phyloP scores from a whole-genome alignment of 2,329 filamentous ascomycete genomes.

The Exophiala sideris region DNA sequence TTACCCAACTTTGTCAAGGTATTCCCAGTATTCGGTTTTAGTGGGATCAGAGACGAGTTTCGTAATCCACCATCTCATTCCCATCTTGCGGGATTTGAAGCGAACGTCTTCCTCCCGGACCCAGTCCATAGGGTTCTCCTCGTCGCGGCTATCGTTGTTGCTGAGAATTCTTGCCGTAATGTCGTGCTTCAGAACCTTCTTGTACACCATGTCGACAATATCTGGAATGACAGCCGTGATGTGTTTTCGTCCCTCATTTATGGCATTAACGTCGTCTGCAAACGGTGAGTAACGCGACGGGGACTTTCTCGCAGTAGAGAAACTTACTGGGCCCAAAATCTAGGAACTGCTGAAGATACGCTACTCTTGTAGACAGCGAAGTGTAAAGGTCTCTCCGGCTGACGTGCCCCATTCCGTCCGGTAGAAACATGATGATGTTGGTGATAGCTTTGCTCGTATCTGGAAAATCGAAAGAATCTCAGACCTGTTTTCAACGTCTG shows the following conservation, averaged over 20 bases:
- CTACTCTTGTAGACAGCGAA: slow-evolving; percentile 52
- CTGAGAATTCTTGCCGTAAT: slow-evolving; percentile 77
- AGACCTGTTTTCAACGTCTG: too few relatives aligned
- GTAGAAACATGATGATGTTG: slow-evolving; percentile 15
- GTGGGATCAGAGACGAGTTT: slow-evolving; percentile 72
- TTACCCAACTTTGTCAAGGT: slow-evolving; percentile 76
- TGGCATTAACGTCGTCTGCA: slow-evolving; percentile 67
- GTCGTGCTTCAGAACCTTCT: slow-evolving; percentile 75
- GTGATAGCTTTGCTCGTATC: neutral
- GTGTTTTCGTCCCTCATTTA: slow-evolving; percentile 68
- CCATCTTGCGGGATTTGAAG: slow-evolving; percentile 74
- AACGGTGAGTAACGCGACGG: neutral
- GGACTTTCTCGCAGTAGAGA: too few relatives aligned
- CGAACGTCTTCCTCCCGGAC: slow-evolving; percentile 68
- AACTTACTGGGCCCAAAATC: slow-evolving; percentile 67
- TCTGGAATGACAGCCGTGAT: slow-evolving; percentile 79
- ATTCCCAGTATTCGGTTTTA: slow-evolving; percentile 76
- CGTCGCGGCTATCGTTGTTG: slow-evolving; percentile 58
- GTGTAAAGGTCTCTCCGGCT: slow-evolving; percentile 21
- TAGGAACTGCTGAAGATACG: slow-evolving; percentile 71
- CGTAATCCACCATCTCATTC: slow-evolving; percentile 69
- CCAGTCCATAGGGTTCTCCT: slow-evolving; percentile 63
- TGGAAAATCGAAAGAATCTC: neutral
- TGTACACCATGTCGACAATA: slow-evolving; percentile 80
- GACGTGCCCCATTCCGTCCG: slow-evolving; percentile 22